Evolutionary conservation across 495 filamentous ascomycete species (phyloP).

Genomic region (Polyplosphaeria fusca): DNA sequence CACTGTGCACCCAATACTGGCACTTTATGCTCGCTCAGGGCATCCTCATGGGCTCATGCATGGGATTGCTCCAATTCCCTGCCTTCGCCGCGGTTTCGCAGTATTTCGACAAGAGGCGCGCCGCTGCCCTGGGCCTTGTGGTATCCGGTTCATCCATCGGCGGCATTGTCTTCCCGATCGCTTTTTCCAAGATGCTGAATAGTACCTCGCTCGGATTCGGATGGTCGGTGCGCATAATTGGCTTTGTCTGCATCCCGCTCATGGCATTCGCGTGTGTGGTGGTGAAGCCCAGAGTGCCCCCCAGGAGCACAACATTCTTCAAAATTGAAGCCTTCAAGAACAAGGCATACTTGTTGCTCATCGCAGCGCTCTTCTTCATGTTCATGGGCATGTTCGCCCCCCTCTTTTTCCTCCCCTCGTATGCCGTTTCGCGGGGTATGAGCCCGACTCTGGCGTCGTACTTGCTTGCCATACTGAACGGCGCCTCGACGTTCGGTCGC

Average conservation of each 20-base stretch:
- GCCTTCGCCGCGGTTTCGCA: conserved; percentile 52
- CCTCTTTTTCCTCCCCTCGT: conserved; percentile 56
- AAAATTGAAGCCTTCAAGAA: conserved; percentile 23
- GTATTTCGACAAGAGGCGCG: conserved; percentile 55
- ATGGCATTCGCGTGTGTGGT: conserved; percentile 42
- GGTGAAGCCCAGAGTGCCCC: conserved; percentile 16
- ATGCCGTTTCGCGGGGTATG: conserved; percentile 51
- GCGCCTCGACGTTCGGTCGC: conserved; percentile 53
- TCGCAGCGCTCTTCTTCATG: conserved; percentile 44
- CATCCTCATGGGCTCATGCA: conserved; percentile 51
- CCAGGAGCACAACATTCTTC: conserved; percentile 33
- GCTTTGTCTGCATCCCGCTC: conserved; percentile 54
- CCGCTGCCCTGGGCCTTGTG: conserved; percentile 53
- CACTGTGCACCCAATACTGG: conserved; percentile 56
- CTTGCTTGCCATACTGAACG: conserved; percentile 37
- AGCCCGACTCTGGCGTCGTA: conserved; percentile 42
- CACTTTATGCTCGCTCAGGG: conserved; percentile 62
- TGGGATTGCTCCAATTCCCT: conserved; percentile 52
- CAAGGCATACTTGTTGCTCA: conserved; percentile 38
- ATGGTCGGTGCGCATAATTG: conserved; percentile 59
- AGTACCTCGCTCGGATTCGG: conserved; percentile 49
- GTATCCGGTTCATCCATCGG: conserved; percentile 51
- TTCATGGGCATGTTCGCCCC: conserved; percentile 56
- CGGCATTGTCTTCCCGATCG: conserved; percentile 37
- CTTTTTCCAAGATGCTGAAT: conserved; percentile 35